Evolutionary conservation across 1,284 basidiomycete genomes (phyloP).

Genomic region (Somion occarium): DNA sequence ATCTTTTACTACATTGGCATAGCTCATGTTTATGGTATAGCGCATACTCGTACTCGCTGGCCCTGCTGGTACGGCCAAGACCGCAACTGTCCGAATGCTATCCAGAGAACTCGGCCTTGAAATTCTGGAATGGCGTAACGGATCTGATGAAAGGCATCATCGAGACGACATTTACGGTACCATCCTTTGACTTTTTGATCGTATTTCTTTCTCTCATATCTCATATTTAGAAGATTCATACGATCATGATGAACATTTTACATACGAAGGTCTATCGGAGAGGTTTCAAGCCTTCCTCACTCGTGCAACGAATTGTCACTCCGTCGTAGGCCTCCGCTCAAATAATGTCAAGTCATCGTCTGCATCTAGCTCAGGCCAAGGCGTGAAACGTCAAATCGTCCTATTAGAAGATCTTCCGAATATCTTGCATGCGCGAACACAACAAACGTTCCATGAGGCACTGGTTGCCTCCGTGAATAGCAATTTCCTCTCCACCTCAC

Average conservation of each 20-base stretch:
- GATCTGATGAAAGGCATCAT: slow-evolving; percentile 38
- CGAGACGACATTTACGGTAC: slow-evolving; percentile 12
- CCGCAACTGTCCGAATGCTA: slow-evolving; percentile 76
- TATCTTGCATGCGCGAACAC: slow-evolving; percentile 71
- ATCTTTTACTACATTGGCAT: slow-evolving; percentile 3
- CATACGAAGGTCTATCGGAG: slow-evolving; percentile 57
- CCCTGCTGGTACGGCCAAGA: slow-evolving; percentile 89
- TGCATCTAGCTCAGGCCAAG: slow-evolving; percentile 7
- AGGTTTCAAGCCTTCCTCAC: slow-evolving; percentile 80
- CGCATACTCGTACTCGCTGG: slow-evolving; percentile 85
- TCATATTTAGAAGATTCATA: neutral
- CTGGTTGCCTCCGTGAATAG: slow-evolving; percentile 52
- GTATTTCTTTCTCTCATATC: neutral
- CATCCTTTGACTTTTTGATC: neutral
- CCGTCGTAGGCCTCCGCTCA: slow-evolving; percentile 37
- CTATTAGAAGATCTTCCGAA: slow-evolving; percentile 94
- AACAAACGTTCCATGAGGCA: slow-evolving; percentile 71
- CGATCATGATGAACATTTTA: slow-evolving; percentile 16
- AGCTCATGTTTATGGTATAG: slow-evolving; percentile 36
- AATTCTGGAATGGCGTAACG: slow-evolving; percentile 83
- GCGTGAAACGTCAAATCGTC: slow-evolving; percentile 50
- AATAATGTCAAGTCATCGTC: slow-evolving; percentile 6
- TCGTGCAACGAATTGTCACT: slow-evolving; percentile 64
- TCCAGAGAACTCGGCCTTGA: slow-evolving; percentile 75
- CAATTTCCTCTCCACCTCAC: slow-evolving; percentile 31